Base-by-base conservation (phyloP, 208 protist species). In the Tritrichomonas musculus region DNA sequence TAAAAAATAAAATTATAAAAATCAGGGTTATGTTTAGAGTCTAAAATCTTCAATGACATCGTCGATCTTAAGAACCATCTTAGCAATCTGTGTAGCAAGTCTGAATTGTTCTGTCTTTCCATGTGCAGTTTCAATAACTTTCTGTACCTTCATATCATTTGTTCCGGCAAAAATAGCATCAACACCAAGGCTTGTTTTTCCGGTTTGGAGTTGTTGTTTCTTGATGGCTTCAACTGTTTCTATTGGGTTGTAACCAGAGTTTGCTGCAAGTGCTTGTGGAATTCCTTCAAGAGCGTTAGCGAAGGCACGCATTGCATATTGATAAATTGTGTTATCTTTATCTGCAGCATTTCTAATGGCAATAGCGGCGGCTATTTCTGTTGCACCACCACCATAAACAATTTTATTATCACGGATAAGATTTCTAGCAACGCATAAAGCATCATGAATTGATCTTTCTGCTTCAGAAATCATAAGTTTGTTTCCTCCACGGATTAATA, bases 21-120 rank as follows among this genome's bases (percentile, higher is more conserved):
- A n/a, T n/a, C n/a, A n/a, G n/a, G n/a, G n/a, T n/a, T n/a, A n/a
- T n/a, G 64, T 88, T 88, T 88, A 88, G 44, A 88, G 44, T 33
- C 47, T 20, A 49, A 88, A 39, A 39, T 88, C 77, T 44, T 47
- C 77, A 47, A 99, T 99, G 57, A 99, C 97, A 95, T 99, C 99
- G 96, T 99, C 99, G 69, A 99, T 99, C 97, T 99, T 99, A 33
- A 99, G 96, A 93, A 99, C 99, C 99, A 99, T 99, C 96, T 99
- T 99, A 88, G 99, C 98, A 22, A 99, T 98, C 22, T 99, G 99
- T 72, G 98, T 99, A 17, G 99, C 99, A 0, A 99, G 96, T 55
- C 98, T 96, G 53, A 99, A 96, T 97, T 99, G 99, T 93, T 99
- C 98, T 95, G 97, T 98, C 96, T 99, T 99, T 72, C 97, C 98